Evolutionary conservation across 116 monocot genomes (phyloP).

Genomic region (Posidonia oceanica): DNA sequence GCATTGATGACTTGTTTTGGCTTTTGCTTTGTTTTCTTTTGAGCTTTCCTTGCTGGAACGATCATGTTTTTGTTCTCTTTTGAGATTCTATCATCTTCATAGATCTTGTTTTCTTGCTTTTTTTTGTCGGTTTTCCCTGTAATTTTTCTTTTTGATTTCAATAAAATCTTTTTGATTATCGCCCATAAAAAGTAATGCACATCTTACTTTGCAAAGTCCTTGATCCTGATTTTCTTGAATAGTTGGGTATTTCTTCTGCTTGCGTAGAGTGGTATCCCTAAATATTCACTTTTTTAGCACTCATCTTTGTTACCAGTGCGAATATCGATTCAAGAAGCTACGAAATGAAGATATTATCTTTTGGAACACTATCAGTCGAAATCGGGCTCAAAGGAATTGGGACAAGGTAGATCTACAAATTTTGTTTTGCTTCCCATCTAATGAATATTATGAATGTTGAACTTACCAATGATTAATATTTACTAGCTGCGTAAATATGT

Average conservation of each 20-base stretch:
- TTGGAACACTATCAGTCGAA: conserved; percentile 33
- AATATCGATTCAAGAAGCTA: conserved; percentile 62
- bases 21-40: too few species aligned
- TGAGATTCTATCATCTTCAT: too few species aligned
- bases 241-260: not conserved
- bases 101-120: too few species aligned
- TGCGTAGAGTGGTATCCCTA: not conserved
- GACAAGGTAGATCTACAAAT: conserved; percentile 43
- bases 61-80: too few species aligned
- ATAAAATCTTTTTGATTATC: too few species aligned
- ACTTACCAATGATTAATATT: not conserved
- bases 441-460: not conserved
- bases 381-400: conserved; percentile 69
- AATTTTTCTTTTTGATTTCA: too few species aligned
- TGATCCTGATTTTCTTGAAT: not conserved
- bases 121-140: too few species aligned
- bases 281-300: not conserved
- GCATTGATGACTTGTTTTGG: too few species aligned
- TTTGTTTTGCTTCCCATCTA: not conserved
- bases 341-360: conserved; percentile 60
- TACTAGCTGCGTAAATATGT: conserved; percentile 80
- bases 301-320: conserved; percentile 35
- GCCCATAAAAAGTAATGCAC: too few species aligned
- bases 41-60: too few species aligned
- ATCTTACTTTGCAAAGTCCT: not conserved